Base-by-base conservation (phyloP, 1,284 basidiomycete species). In the Ustilago sp. region DNA sequence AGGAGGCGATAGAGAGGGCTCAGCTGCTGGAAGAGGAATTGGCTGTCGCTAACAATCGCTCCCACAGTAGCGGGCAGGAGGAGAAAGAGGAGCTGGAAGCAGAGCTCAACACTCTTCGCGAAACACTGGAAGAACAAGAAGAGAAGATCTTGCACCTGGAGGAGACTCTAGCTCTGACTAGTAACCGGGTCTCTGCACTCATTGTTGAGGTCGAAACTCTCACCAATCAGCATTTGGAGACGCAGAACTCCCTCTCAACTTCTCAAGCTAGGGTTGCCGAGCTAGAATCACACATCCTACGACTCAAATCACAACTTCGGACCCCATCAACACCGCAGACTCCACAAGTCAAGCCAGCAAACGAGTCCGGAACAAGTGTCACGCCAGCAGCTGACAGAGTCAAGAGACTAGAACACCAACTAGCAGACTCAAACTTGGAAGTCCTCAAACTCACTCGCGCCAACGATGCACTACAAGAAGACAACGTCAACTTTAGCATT, bases 401-500 rank as follows among this genome's bases (percentile, higher is more conserved):
- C 0, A 4, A 7, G 2, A 17, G 32, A 23, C 50, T 60, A 13
- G 60, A 73, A 32, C 50, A 50, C 1, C 34, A 68, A 11, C 48
- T 68, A 11, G 61, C 71, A 2, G 43, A 47, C 13, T 48, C 43
- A 17, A 73, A 72, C 7, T 56, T 83, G 11, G 58, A 75, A 36
- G 19, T 79, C 3, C 38, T 76, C 47, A 77, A 77, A 34, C 63
- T 81, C 32, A 61, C 76, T 4, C 61, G 74, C 51, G 83, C 84
- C 34, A 79, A 79, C 53, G 75, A 81, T 5, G 76, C 75, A 43
- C 60, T 83, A 8, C 66, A 70, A 36, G 63, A 70, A 41, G 77
- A 82, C 66, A 81, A 77, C 17, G 31, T 76, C 13, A 65, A 76
- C 50, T 81, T 72, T 19, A 68, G 74, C 17, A 74, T 83, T 28